Conservation (phyloP, 805 yeast genomes). For the Phaffomyces thermotolerans region DNA sequence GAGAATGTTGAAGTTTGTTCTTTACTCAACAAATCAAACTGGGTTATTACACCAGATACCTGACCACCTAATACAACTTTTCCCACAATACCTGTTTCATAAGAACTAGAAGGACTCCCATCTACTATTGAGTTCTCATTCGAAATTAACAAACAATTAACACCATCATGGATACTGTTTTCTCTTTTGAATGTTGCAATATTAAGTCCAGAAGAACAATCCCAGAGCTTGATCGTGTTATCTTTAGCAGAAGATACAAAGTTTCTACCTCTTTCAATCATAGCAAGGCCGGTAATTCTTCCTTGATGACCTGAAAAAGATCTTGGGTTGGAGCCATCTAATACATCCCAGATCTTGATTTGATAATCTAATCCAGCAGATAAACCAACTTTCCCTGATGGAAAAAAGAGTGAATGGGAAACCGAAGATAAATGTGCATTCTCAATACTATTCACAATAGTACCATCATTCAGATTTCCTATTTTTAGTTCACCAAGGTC, state of each 20-base stretch:
- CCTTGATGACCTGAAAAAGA: constrained; percentile 43
- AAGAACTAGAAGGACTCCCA: not conserved
- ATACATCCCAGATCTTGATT: constrained; percentile 54
- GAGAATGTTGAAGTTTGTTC: constrained; percentile 21
- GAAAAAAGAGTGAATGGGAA: constrained; percentile 42
- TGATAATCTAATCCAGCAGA: constrained; percentile 53
- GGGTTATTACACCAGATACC: constrained; percentile 30
- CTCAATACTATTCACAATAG: constrained; percentile 11
- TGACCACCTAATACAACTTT: constrained; percentile 38
- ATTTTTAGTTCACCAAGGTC: constrained; percentile 28
- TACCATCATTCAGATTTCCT: not conserved
- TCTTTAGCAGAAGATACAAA: constrained; percentile 48
- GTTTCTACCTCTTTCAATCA: constrained; percentile 64
- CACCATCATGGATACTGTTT: constrained; percentile 29
- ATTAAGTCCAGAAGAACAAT: constrained; percentile 48
- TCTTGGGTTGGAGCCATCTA: constrained; percentile 42
- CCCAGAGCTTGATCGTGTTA: constrained; percentile 60
- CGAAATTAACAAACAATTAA: constrained; percentile 22
- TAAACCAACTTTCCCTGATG: constrained; percentile 55
- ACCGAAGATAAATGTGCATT: constrained; percentile 48
- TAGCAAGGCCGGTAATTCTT: constrained; percentile 39
- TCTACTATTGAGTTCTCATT: not conserved
- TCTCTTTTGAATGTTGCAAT: constrained; percentile 35
- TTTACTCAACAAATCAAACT: constrained; percentile 32
- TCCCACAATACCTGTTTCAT: constrained; percentile 43